Evolutionary conservation across 176 grass and related monocot genomes (phyloP), one percentile per base, ranked within the genome.

Genomic region (Eremochloa ophiuroides): DNA sequence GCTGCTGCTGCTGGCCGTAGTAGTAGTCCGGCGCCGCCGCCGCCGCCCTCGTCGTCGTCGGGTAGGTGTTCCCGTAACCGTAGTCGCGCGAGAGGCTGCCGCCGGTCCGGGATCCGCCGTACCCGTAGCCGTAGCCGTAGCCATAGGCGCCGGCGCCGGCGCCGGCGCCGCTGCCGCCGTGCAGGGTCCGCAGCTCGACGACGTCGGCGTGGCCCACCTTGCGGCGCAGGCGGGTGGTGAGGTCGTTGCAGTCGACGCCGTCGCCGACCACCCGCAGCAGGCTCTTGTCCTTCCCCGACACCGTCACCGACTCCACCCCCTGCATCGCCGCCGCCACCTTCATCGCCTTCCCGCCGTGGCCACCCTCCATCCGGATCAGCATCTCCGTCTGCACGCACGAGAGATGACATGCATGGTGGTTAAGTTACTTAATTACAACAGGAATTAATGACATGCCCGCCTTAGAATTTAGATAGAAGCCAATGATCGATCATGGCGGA

Each of bases 231-330:
- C 47, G 51, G 78, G 22, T 86, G 55, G 83, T 73, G 11, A 89
- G 88, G 37, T 66, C 5, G 83, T 82, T 89, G 66, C 78, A 77
- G 88, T 89, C 83, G 44, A 89, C n/a, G 66, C 78, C 83, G 48
- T 77, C 47, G 56, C 88, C 88, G 44, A 85, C 42, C n/a, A 89
- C 83, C 1, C 61, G 73, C 37, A 84, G 80, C 44, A 89, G 73
- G 78, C 8, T 82, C 58, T 47, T 55, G 27, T 80, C 88, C 29
- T 72, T 69, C 3, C 83, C 83, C 12, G 78, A 2, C 78, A 89
- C 43, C 78, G 83, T 78, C 78, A 89, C 88, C 46, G 83, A 89
- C 17, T 89, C 73, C 72, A 89, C 88, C 4, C 86, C 86, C 0
- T 14, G 60, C 10, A 56, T 41, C 0, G 18, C 65, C 0, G 87